phyloP scores from a whole-genome alignment of 352 stramenopile genomes.

The Globisporangium perplexum region DNA sequence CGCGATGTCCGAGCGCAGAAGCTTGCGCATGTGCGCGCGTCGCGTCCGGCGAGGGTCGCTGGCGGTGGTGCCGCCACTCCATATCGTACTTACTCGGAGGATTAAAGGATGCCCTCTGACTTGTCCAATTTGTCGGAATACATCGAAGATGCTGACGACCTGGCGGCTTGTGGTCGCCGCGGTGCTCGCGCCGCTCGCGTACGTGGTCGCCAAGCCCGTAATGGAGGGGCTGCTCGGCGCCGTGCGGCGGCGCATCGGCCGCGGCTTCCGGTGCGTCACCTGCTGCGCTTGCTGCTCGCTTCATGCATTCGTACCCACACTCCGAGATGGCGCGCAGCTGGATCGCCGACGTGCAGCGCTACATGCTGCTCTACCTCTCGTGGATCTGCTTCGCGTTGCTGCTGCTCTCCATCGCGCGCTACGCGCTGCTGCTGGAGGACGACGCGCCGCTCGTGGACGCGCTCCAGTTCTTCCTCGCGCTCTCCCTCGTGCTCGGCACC shows the following conservation, averaged over 20 bases:
- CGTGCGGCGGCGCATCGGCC: constrained; percentile 50
- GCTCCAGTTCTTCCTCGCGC: constrained; percentile 49
- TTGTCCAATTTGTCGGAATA: too few species aligned
- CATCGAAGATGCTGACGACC: constrained; percentile 25
- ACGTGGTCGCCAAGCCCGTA: constrained; percentile 43
- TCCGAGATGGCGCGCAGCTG: constrained; percentile 26
- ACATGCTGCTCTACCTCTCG: constrained; percentile 73
- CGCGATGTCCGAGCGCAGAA: not conserved
- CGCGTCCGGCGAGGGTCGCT: too few species aligned
- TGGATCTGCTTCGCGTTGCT: constrained; percentile 52
- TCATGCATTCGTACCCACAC: too few species aligned
- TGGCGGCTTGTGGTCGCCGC: constrained; percentile 53
- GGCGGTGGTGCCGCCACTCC: not conserved
- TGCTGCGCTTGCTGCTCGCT: too few species aligned
- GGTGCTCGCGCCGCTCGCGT: constrained; percentile 35
- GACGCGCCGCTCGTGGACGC: constrained; percentile 41
- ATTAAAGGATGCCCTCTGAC: too few species aligned
- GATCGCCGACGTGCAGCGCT: constrained; percentile 74
- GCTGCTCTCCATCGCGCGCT: constrained; percentile 41
- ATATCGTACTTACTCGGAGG: not conserved
- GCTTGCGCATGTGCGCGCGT: too few species aligned
- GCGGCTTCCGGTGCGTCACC: constrained; percentile 55
- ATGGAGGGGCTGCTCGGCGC: constrained; percentile 44
- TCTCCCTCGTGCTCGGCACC: constrained; percentile 68
- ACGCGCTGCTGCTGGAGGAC: constrained; percentile 51